Evolutionary conservation across 345 rosid species (phyloP), one percentile per base, ranked within the genome.

Genomic region (Populus nigra): DNA sequence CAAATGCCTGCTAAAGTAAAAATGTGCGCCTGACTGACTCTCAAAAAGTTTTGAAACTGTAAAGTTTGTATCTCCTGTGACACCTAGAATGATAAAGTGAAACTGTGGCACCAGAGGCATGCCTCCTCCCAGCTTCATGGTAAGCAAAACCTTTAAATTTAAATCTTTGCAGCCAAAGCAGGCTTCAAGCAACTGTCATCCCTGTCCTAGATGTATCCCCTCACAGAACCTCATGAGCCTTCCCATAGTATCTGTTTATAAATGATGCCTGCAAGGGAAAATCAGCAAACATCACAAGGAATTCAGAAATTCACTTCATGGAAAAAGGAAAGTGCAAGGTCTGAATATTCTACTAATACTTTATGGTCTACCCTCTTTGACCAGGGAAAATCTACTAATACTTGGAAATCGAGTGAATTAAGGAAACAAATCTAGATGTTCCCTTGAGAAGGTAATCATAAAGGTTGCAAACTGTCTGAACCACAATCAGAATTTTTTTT

Each of bases 191-290:
- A n/a, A 41, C 18, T 3, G 65, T 15, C 53, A 35, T 12, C 7
- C 31, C 47, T 35, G 17, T n/a, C 41, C 49, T 62, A 0, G 29
- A 8, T 5, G 16, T 17, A 15, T n/a, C 20, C 8, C 15, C 71
- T 88, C 81, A 96, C 55, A 95, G 88, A 77, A 93, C 80, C 82
- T 92, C 87, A 10, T 92, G 92, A 13, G 99, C 99, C 83, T 90
- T 93, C 47, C 99, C 91, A 13, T 93, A 96, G 72, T 96, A 96
- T 77, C 99, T 84, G 87, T 93, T 96, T 72, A 96, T 90, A 84
- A 92, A 92, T 11, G 87, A 81, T 13, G 88, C 88, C 98, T 96
- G 93, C 93, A 79, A 79, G 59, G 45, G 1, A 71, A 62, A 68
- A 35, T 63, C 25, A 33, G 20, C n/a, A 59, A 57, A 71, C 41